Base-by-base conservation (phyloP, 345 rosid genomes). In the Mercurialis annua region DNA sequence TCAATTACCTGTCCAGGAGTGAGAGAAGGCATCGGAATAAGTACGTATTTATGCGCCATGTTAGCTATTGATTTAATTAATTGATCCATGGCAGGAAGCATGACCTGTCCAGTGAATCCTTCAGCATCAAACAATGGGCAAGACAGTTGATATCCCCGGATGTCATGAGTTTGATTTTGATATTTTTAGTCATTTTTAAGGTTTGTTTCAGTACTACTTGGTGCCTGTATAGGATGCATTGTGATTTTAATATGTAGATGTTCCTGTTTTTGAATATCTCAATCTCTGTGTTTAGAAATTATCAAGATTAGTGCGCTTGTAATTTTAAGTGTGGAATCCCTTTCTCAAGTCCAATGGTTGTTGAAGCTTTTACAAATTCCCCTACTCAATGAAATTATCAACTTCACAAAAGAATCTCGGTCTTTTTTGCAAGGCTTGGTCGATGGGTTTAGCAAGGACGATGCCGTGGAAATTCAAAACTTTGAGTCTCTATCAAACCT, bases 131-230 rank as follows among this genome's bases (percentile, higher is more conserved):
- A 36, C 78, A 97, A 78, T 95, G 93, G 46, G 96, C 89, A 36
- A 95, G 92, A 73, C 90, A 92, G 83, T 90, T 95, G 71, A 92
- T 92, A 72, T 95, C 99, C 76, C 90, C 99, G 0, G 98, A 92
- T 11, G 98, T 90, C n/a, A n/a, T n/a, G n/a, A n/a, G n/a, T n/a
- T n/a, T n/a, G n/a, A n/a, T n/a, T n/a, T n/a, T n/a, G n/a, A n/a
- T n/a, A n/a, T n/a, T n/a, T n/a, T n/a, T n/a, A n/a, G n/a, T n/a
- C n/a, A n/a, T n/a, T n/a, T n/a, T n/a, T n/a, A n/a, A n/a, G n/a
- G n/a, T n/a, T n/a, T n/a, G n/a, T n/a, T n/a, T n/a, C n/a, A n/a
- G n/a, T n/a, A n/a, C n/a, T n/a, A n/a, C n/a, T n/a, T n/a, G n/a
- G n/a, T n/a, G n/a, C n/a, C n/a, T n/a, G n/a, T n/a, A n/a, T n/a